Conservation (phyloP, 2,329 filamentous ascomycete genomes). For the Septoria linicola region DNA sequence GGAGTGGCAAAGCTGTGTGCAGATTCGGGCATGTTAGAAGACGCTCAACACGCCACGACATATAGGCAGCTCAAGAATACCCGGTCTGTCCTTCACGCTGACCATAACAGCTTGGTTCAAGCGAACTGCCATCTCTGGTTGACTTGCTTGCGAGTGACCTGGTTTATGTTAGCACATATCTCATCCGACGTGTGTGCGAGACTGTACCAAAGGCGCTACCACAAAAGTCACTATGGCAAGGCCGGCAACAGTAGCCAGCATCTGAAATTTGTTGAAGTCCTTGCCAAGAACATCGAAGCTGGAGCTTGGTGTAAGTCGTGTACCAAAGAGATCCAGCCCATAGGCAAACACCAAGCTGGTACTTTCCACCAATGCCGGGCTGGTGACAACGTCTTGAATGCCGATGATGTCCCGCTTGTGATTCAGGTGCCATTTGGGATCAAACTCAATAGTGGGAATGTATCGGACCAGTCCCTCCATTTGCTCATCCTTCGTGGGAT, state of each 20-base stretch:
- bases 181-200: background rate
- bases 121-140: conserved; percentile 60
- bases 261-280: conserved; percentile 86
- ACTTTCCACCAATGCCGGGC: conserved; percentile 81
- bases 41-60: no score
- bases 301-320: conserved; percentile 79
- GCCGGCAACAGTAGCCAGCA: conserved; percentile 79
- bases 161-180: conserved; percentile 27
- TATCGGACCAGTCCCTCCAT: conserved; percentile 84
- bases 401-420: conserved; percentile 81
- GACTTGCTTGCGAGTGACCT: conserved; percentile 64
- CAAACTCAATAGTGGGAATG: conserved; percentile 73
- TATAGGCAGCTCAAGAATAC: no score
- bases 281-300: conserved; percentile 91
- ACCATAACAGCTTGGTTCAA: conserved; percentile 9
- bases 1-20: no score
- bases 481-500: conserved; percentile 73
- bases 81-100: no score
- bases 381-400: conserved; percentile 69
- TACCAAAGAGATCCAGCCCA: conserved; percentile 85
- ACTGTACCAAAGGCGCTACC: conserved; percentile 78
- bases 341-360: conserved; percentile 87
- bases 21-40: no score
- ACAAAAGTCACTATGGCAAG: conserved; percentile 73
- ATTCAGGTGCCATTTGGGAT: conserved; percentile 75